Conservation (phyloP, 495 filamentous ascomycete genomes). For the Arthonia radiata region DNA sequence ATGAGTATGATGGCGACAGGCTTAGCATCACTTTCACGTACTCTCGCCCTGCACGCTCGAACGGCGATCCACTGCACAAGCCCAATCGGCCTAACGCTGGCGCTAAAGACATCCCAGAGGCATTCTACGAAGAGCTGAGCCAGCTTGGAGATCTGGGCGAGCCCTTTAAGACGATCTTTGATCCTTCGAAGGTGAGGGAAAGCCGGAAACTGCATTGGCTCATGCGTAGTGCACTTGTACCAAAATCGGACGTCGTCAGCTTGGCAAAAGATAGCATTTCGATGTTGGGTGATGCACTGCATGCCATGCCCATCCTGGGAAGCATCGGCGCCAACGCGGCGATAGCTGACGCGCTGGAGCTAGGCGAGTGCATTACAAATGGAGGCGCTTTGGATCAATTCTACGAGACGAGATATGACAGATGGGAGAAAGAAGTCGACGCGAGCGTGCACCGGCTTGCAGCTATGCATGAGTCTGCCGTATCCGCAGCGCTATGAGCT, state of each 20-base stretch:
- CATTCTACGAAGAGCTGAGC: conserved; percentile 13
- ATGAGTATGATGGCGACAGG: conserved; percentile 2
- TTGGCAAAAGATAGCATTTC: conserved; percentile 10
- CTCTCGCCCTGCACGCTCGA: conserved; percentile 11
- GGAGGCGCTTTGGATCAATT: conserved; percentile 5
- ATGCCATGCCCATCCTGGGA: conserved; percentile 17
- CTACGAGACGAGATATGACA: conserved; percentile 8
- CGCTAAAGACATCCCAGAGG: conserved; percentile 12
- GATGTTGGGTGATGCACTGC: conserved; percentile 17
- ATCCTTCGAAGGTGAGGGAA: conserved; percentile 7
- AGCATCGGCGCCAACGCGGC: conserved; percentile 18
- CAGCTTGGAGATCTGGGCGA: conserved; percentile 6
- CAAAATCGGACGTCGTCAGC: conserved; percentile 5
- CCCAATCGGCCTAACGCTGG: conserved; percentile 11
- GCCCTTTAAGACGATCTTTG: conserved; percentile 14
- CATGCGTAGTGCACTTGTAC: conserved; percentile 14
- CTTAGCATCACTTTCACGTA: conserved; percentile 14
- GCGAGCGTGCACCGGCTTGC: conserved; percentile 2
- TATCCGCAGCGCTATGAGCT: no score
- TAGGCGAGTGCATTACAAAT: conserved; percentile 12
- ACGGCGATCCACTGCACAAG: conserved; percentile 11
- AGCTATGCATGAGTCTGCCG: not conserved
- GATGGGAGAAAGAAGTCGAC: conserved; percentile 11
- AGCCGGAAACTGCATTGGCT: conserved; percentile 19
- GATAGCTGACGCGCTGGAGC: conserved; percentile 15